A percentile compares a stretch with the other conserved stretches of the same genome.
These are phyloP conservation scores for Pilaira anomala DNA, from an alignment of 192 early-diverging fungal species.

Conservation along the genomic window DNA sequence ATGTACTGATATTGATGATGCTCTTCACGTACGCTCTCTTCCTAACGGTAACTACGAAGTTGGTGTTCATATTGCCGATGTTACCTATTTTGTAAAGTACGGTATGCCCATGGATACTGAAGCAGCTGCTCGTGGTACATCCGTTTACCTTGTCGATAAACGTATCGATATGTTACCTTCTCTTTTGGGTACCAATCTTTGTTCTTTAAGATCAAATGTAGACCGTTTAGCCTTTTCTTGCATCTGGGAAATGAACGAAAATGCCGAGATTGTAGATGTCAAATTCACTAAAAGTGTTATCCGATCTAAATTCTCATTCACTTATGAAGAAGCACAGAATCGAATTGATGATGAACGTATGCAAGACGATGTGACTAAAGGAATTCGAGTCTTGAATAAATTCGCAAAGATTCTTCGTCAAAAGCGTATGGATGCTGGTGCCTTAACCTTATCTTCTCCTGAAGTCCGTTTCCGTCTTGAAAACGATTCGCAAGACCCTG, in stretches of 20 bases:
- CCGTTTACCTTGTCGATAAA: constrained; percentile 88
- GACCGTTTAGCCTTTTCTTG: constrained; percentile 93
- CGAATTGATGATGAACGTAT: constrained; percentile 66
- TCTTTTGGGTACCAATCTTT: constrained; percentile 71
- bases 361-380: constrained; percentile 68
- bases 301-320: constrained; percentile 84
- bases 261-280: constrained; percentile 64
- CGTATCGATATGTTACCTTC: constrained; percentile 95
- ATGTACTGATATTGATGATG: constrained; percentile 99
- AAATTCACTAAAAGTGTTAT: constrained; percentile 92
- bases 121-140: constrained; percentile 83
- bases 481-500: constrained; percentile 82
- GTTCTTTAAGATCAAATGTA: constrained; percentile 82
- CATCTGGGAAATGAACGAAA: constrained; percentile 64
- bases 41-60: constrained; percentile 39
- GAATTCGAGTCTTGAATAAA: constrained; percentile 68
- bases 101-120: constrained; percentile 81
- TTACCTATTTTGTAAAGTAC: constrained; percentile 87
- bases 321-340: constrained; percentile 93
- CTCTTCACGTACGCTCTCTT: constrained; percentile 78
- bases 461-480: constrained; percentile 94
- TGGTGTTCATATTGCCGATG: constrained; percentile 94
- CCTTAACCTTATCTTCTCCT: constrained; percentile 85
- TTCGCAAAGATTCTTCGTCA: constrained; percentile 80
- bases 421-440: constrained; percentile 80